A percentile compares a stretch with the other conserved stretches of the same genome.
These are phyloP conservation scores for Phytomonas serpens DNA, from an alignment of 208 protist species.

Conservation along the genomic window DNA sequence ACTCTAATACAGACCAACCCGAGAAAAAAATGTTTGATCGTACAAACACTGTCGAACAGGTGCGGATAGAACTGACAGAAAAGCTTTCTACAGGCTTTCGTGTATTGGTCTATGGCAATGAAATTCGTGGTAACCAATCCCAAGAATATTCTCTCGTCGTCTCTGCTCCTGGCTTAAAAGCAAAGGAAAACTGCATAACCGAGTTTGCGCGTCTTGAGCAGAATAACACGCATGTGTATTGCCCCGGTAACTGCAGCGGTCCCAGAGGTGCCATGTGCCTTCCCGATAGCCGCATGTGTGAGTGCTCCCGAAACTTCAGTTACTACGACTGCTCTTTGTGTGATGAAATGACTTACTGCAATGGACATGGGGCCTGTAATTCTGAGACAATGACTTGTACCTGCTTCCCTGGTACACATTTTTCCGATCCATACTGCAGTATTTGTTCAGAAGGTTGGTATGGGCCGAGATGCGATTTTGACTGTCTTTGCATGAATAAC, in stretches of 20 bases:
- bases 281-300: conserved; percentile 29
- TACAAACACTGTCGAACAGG: conserved; percentile 50
- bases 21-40: conserved; percentile 18
- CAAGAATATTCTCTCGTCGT: conserved; percentile 59
- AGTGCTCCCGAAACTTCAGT: conserved; percentile 27
- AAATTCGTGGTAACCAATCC: conserved; percentile 19
- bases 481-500: conserved; percentile 50
- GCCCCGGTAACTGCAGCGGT: conserved; percentile 45
- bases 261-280: conserved; percentile 33
- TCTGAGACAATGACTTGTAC: conserved; percentile 29
- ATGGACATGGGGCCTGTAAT: conserved; percentile 55
- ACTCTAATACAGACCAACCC: conserved; percentile 17
- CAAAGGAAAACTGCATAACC: conserved; percentile 11
- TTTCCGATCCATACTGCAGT: conserved; percentile 31
- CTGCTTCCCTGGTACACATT: conserved; percentile 49
- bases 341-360: conserved; percentile 40
- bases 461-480: conserved; percentile 52
- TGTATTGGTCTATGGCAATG: conserved; percentile 43
- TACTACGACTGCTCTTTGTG: conserved; percentile 69
- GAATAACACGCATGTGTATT: conserved; percentile 13
- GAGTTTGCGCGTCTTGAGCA: conserved; percentile 7
- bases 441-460: conserved; percentile 60
- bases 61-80: conserved; percentile 23
- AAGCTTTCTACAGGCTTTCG: conserved; percentile 24
- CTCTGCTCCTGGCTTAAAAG: conserved; percentile 38